Percentiles rank a stretch among this genome's conserved stretches.
These are phyloP conservation scores for Candida krabiensis DNA, from an alignment of 805 yeast species.

Conservation along the genomic window DNA sequence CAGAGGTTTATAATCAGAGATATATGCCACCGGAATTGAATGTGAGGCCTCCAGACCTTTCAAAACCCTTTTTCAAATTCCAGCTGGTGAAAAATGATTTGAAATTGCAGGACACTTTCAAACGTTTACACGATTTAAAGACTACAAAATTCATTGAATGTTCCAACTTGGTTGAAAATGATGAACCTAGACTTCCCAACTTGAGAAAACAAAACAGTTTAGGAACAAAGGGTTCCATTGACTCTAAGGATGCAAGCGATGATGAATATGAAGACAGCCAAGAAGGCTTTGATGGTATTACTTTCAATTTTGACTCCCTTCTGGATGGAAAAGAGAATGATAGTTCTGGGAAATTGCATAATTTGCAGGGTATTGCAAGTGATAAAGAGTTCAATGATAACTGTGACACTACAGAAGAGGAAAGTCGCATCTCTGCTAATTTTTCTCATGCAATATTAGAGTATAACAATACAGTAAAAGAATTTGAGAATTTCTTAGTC, in stretches of 20 bases:
- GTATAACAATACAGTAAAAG: slow-evolving; percentile 47
- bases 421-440: slow-evolving; percentile 8
- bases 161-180: slow-evolving; percentile 7
- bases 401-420: too few relatives aligned
- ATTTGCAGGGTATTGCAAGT: too few relatives aligned
- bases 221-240: too few relatives aligned
- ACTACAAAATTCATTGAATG: slow-evolving; percentile 9
- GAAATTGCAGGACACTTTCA: slow-evolving; percentile 18
- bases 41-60: slow-evolving; percentile 26
- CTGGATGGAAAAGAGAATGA: too few relatives aligned
- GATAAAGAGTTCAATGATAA: too few relatives aligned
- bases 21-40: slow-evolving; percentile 45
- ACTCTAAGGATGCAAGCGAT: too few relatives aligned
- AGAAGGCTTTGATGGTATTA: slow-evolving; percentile 4
- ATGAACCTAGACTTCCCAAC: slow-evolving; percentile 25
- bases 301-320: slow-evolving; percentile 2
- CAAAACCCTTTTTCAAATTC: slow-evolving; percentile 24
- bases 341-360: too few relatives aligned
- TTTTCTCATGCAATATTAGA: slow-evolving; percentile 54
- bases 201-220: too few relatives aligned
- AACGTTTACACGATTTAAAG: slow-evolving; percentile 18
- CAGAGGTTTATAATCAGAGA: slow-evolving; percentile 11
- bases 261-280: too few relatives aligned
- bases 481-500: slow-evolving; percentile 42
- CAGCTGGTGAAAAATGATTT: slow-evolving; percentile 25